Percentiles rank a stretch among this genome's conserved stretches.
phyloP scores from a whole-genome alignment of 768 basidiomycete species.

The Leccinum subgranulosum region DNA sequence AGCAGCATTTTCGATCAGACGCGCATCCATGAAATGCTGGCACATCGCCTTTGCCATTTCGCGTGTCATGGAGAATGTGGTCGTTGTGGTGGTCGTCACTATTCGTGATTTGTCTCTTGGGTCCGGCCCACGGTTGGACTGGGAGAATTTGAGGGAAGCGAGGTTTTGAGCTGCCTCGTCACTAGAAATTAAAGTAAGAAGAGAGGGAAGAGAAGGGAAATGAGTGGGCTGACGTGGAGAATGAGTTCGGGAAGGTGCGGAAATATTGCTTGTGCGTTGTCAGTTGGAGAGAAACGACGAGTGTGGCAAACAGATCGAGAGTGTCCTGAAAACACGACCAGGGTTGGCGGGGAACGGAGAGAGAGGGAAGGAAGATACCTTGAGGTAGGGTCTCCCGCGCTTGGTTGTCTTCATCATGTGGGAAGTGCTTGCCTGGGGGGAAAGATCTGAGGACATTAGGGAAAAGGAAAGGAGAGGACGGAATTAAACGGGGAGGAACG shows the following conservation, averaged over 20 bases:
- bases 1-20: constrained; percentile 93
- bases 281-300: constrained; percentile 90
- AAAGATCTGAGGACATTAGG: constrained; percentile 35
- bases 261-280: constrained; percentile 93
- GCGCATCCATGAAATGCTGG: constrained; percentile 99
- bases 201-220: constrained; percentile 4
- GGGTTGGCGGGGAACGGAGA: constrained; percentile 6
- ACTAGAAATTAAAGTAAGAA: constrained; percentile 40
- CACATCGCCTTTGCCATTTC: constrained; percentile 99
- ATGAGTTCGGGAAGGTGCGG: constrained; percentile 90
- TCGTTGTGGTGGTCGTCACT: constrained; percentile 98
- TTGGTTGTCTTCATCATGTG: constrained; percentile 99
- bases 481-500: constrained; percentile 24
- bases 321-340: constrained; percentile 65
- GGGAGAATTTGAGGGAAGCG: constrained; percentile 95
- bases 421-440: constrained; percentile 62
- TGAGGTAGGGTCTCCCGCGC: constrained; percentile 90
- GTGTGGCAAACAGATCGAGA: constrained; percentile 95
- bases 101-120: constrained; percentile 97
- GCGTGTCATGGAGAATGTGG: constrained; percentile 98
- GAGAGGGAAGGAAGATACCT: constrained; percentile 46
- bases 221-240: constrained; percentile 75
- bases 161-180: constrained; percentile 95
- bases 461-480: constrained; percentile 20
- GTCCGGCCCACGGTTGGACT: constrained; percentile 97